A percentile compares a stretch with the other conserved stretches of the same genome.
Conservation (phyloP, 805 yeast species). For the Cyberlindnera galapagoensis region DNA sequence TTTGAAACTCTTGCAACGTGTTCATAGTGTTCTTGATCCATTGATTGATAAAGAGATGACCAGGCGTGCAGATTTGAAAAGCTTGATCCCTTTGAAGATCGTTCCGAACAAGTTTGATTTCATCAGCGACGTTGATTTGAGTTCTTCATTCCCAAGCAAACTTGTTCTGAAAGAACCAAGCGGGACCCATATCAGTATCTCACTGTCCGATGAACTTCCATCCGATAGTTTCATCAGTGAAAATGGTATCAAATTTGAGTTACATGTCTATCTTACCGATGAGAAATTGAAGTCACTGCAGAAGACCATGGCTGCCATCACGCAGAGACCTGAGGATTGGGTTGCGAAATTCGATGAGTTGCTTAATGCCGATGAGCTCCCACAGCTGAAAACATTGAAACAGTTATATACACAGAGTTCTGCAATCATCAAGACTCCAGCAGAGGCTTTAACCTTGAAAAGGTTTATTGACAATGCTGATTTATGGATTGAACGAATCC, state of each 20-base stretch:
- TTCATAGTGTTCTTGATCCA: constrained; percentile 28
- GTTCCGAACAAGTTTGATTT: constrained; percentile 32
- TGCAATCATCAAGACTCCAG: constrained; percentile 35
- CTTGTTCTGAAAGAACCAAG: constrained; percentile 32
- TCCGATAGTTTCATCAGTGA: constrained; percentile 7
- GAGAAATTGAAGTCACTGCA: constrained; percentile 38
- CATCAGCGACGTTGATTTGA: constrained; percentile 49
- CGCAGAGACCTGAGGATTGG: constrained; percentile 49
- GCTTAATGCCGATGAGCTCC: constrained; percentile 35
- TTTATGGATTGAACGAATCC: constrained; percentile 50
- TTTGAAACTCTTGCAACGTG: constrained; percentile 28
- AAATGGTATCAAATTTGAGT: constrained; percentile 27
- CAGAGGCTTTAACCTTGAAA: constrained; percentile 32
- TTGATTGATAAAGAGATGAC: constrained; percentile 38
- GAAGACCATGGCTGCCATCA: constrained; percentile 32
- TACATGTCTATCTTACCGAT: constrained; percentile 46
- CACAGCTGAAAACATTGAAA: constrained; percentile 40
- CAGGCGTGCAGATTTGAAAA: constrained; percentile 32
- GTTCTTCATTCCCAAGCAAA: constrained; percentile 48
- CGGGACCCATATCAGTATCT: constrained; percentile 25
- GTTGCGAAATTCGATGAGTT: constrained; percentile 34
- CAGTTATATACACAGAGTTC: constrained; percentile 50
- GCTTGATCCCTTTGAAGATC: constrained; percentile 28
- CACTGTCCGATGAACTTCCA: background rate
- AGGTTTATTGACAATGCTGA: constrained; percentile 39